Base-by-base conservation (phyloP, 164 flowering plant genomes). In the Platanus orientalis region DNA sequence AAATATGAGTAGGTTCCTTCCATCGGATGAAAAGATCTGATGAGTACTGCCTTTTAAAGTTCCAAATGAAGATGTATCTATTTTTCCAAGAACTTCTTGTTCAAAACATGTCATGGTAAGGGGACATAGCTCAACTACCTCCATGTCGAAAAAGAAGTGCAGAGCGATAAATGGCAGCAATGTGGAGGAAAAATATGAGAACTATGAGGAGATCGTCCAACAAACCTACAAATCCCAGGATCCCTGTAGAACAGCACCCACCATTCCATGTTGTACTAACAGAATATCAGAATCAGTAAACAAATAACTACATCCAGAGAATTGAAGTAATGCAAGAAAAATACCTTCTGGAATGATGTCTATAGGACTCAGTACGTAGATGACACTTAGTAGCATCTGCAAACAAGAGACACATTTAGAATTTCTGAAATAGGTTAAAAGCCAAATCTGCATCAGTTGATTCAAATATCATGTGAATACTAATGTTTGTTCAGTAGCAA, bases 311-410 rank as follows among this genome's bases (percentile, higher is more conserved):
- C 2, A 47, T 12, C 27, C 34, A 36, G 11, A 30, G 39, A 16
- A 48, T 7, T 32, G 51, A 48, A 47, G 44, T 34, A 7, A 29
- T 14, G 47, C 10, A 27, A 25, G 54, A 26, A 59, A 64, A 25
- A 17, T 80, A 90, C 96, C 96, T 90, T 90, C 97, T n/a, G 98
- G 97, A 68, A 90, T 85, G 50, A 92, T 73, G 81, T 88, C 98
- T 24, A 93, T 77, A 2, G 97, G 98, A 69, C 97, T 90, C 60
- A 93, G 28, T 11, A 88, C 64, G 67, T 93, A 90, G 61, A 84
- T 58, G 13, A 49, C 77, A 65, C 92, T 84, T 21, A 87, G 13
- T 26, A 83, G 24, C 77, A 84, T 69, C 98, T 92, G 96, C 53
- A 68, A 54, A 34, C 1, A 44, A 52, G 61, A 45, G 56, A 58